Base-by-base conservation (phyloP, 208 protist species). In the Leishmania turanica region DNA sequence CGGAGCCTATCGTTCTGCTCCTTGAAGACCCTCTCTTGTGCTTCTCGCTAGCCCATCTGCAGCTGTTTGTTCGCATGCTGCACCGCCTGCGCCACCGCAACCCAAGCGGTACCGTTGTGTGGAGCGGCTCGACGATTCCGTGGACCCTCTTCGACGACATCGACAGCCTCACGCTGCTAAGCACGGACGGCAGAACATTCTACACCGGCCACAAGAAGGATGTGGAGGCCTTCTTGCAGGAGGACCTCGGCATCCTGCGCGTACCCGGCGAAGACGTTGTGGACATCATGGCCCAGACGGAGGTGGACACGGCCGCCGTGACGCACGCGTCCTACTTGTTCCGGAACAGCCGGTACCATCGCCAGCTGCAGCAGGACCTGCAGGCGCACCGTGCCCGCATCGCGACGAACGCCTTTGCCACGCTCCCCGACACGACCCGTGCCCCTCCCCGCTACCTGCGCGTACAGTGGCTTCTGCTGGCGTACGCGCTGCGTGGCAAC, bases 1-100 rank as follows among this genome's bases (percentile, higher is more conserved):
- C 90, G 13, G 83, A 86, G 71, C 90, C 90, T 8, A 78, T 79
- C 5, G 88, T 95, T 56, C 85, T 97, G 40, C 91, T 94, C 74
- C 90, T 93, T 51, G 81, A 88, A 21, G 90, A 89, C 31, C 84
- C 88, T 8, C 86, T 84, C 45, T 80, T 83, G 0, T 80, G 75
- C 47, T 85, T 91, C n/a, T 75, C 74, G 8, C 74, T 85, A 45
- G 68, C 94, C 83, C 90, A 92, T 76, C 83, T 84, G 72, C 91
- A 91, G 51, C 68, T 96, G 40, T 90, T 89, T 27, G 77, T 92
- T 19, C 85, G 91, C 40, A 92, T 91, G 42, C 74, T 96, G 27
- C 92, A 94, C 75, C 88, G 90, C 64, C 74, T 95, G 56, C 81
- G 54, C 21, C 81, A 40, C 42, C 75, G 77, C 60, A 69, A 75